Evolutionary conservation across 2,329 filamentous ascomycete species (phyloP).

Genomic region (Colletotrichum australisinense): DNA sequence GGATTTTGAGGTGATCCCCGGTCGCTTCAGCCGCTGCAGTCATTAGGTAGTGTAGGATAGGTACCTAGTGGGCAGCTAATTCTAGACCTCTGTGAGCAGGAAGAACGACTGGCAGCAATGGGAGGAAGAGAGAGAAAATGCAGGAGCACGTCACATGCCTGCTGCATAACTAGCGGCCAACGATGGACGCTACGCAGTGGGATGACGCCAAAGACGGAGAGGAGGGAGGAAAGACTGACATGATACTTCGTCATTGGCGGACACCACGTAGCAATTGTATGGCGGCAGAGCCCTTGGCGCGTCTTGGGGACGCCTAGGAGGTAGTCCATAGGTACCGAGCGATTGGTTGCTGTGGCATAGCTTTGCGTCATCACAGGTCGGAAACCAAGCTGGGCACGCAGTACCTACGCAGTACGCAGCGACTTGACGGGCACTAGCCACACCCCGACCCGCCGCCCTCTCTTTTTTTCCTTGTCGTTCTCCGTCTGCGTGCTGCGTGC

Average conservation of each 20-base stretch:
- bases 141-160: slow-evolving; percentile 29
- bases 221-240: neutral
- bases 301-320: slow-evolving; percentile 4
- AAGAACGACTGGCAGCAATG: neutral
- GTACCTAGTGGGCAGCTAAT: slow-evolving; percentile 10
- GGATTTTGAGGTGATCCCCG: neutral
- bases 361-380: slow-evolving; percentile 37
- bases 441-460: slow-evolving; percentile 26
- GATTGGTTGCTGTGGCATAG: slow-evolving; percentile 38
- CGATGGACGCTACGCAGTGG: slow-evolving; percentile 17
- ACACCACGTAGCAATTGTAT: neutral
- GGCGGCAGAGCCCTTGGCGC: neutral
- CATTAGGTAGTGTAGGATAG: slow-evolving; percentile 1
- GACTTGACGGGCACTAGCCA: slow-evolving; percentile 33
- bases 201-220: slow-evolving; percentile 34
- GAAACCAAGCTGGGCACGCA: slow-evolving; percentile 28
- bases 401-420: too few species aligned
- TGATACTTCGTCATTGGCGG: slow-evolving; percentile 24
- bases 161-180: slow-evolving; percentile 27
- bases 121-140: neutral
- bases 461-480: neutral
- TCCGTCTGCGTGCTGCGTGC: neutral
- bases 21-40: slow-evolving; percentile 3
- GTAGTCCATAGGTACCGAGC: slow-evolving; percentile 22
- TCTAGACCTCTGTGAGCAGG: neutral